Conservation (phyloP, 2,329 filamentous ascomycete genomes). For the Plenodomus lindquistii region DNA sequence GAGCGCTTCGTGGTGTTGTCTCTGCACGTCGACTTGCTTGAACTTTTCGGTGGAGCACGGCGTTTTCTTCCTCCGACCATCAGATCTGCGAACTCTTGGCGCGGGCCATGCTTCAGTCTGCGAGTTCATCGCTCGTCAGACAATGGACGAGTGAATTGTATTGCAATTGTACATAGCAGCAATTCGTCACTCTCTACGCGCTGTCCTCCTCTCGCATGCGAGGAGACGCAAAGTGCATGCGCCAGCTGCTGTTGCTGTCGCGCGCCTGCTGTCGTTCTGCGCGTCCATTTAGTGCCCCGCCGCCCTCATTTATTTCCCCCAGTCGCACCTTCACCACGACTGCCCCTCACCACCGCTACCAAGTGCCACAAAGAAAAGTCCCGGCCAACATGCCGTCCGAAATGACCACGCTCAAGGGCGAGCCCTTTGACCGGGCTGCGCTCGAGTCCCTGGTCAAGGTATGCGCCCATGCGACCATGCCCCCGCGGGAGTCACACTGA, state of each 20-base stretch:
- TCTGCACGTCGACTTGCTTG: background rate
- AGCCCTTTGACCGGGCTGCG: conserved; percentile 80
- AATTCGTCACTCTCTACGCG: conserved; percentile 16
- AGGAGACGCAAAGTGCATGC: conserved; percentile 19
- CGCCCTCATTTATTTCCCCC: conserved; percentile 34
- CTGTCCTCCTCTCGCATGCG: conserved; percentile 24
- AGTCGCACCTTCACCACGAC: conserved; percentile 42
- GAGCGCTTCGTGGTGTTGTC: background rate
- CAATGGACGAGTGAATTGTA: background rate
- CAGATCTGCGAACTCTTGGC: conserved; percentile 14
- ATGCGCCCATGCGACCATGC: conserved; percentile 55
- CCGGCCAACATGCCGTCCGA: conserved; percentile 33
- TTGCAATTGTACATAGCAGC: conserved; percentile 22
- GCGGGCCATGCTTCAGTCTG: conserved; percentile 1
- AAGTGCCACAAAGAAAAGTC: conserved; percentile 35
- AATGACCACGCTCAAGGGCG: conserved; percentile 68
- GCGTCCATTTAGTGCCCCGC: conserved; percentile 40
- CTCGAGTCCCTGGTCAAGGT: conserved; percentile 87
- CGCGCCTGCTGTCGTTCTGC: conserved; percentile 39
- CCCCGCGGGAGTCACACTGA: conserved; percentile 26
- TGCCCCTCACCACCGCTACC: conserved; percentile 31
- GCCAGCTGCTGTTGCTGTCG: conserved; percentile 19
- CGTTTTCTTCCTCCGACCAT: conserved; percentile 13
- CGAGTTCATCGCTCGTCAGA: background rate
- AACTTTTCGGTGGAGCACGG: conserved; percentile 20